Evolutionary conservation across 192 early-diverging fungal genomes (phyloP), one percentile per base, ranked within the genome.

Genomic region (Linnemannia exigua): DNA sequence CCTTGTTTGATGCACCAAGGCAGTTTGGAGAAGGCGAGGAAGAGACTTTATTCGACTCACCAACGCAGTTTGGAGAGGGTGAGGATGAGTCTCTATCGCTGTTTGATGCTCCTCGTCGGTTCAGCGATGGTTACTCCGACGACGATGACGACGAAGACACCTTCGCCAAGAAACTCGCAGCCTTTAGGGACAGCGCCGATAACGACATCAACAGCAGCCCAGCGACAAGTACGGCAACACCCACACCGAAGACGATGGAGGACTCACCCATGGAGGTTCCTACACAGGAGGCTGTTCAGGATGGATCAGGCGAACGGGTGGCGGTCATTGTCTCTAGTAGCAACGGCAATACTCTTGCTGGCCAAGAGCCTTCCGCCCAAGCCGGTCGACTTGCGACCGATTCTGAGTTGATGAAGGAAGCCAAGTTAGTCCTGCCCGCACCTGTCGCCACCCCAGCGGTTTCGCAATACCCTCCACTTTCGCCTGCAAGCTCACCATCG

Each of bases 1-100:
- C 54, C 1, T 67, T 82, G n/a, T 82, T 82, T 74, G 80, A 82
- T 41, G 74, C 74, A 15, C 80, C 80, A 11, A 67, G 80, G 35
- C 68, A 70, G 67, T 48, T 74, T 11, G 46, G 68, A 19, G 74
- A 50, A 9, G 25, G 76, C 1, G 48, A 70, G 19, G 44, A 20
- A 11, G 69, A 46, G n/a, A n/a, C n/a, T n/a, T n/a, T n/a, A 48
- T 82, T 82, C 58, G 80, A 82, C 67, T 69, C 74, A 16, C 80
- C 80, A 17, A 48, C 70, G 14, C 68, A 70, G 67, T 48, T 74
- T 19, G 46, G 75, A 19, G 74, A 50, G 4, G 25, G 76, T 9
- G 48, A 61, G 28, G 44, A 46, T 7, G 70, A 71, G 28, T 63
- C 58, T 41, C 44, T 82, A 44, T 14, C 20, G 20, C 5, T 63